These are phyloP conservation scores for Diaporthe aspalathi DNA, from an alignment of 2,329 filamentous ascomycete genomes.

Conservation along the genomic window DNA sequence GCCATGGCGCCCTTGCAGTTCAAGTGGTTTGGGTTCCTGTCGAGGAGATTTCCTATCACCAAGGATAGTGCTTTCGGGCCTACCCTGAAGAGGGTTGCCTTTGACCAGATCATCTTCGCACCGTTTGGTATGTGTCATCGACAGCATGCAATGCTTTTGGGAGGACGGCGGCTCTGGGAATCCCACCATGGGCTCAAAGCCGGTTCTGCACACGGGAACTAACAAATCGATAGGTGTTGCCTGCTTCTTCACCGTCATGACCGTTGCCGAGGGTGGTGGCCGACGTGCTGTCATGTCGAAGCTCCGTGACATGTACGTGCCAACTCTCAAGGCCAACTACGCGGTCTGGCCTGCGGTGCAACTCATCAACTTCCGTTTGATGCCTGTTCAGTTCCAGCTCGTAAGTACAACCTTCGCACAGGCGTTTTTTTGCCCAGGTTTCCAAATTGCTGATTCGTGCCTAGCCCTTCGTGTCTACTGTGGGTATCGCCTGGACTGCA, in stretches of 20 bases:
- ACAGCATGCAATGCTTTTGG: no score
- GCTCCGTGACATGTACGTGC: slow-evolving; percentile 92
- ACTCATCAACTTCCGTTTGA: slow-evolving; percentile 93
- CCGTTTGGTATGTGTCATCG: slow-evolving; percentile 73
- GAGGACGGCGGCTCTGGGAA: slow-evolving; percentile 43
- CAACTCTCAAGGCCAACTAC: slow-evolving; percentile 95
- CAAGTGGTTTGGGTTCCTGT: slow-evolving; percentile 93
- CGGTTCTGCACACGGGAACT: background rate
- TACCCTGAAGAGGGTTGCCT: slow-evolving; percentile 88
- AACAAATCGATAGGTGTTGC: slow-evolving; percentile 67
- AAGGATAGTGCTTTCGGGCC: slow-evolving; percentile 79
- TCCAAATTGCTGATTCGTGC: slow-evolving; percentile 33
- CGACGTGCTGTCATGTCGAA: slow-evolving; percentile 83
- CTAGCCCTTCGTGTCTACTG: slow-evolving; percentile 92
- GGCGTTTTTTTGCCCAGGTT: background rate
- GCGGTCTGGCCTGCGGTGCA: slow-evolving; percentile 96
- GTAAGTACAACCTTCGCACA: slow-evolving; percentile 66
- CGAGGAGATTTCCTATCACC: slow-evolving; percentile 83
- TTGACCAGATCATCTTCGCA: slow-evolving; percentile 94
- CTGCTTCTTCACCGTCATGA: slow-evolving; percentile 96
- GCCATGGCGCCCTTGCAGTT: slow-evolving; percentile 96
- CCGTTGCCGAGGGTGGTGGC: slow-evolving; percentile 90
- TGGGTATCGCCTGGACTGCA: slow-evolving; percentile 98
- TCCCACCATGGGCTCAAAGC: background rate
- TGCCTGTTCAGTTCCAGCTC: slow-evolving; percentile 96